Percentiles rank a stretch among this genome's conserved stretches.
Evolutionary conservation across 345 rosid genomes (phyloP).

Genomic region (Tarenaya hassleriana): DNA sequence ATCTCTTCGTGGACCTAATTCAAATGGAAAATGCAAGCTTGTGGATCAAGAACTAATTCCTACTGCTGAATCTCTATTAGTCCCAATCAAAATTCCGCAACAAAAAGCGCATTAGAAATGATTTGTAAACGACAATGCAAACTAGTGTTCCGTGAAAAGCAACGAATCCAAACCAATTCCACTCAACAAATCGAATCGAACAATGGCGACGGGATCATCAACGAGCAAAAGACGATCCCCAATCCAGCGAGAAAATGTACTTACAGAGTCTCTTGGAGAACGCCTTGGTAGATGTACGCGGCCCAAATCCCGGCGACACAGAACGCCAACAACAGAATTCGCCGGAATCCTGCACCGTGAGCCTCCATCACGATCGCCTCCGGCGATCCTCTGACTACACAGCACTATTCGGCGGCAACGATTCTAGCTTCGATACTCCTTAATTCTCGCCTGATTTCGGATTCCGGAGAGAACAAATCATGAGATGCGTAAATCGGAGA

Average conservation of each 20-base stretch:
- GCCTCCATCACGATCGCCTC: constrained; percentile 49
- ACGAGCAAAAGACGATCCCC: background rate
- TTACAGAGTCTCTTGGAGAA: constrained; percentile 92
- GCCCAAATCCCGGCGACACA: constrained; percentile 98
- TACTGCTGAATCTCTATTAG: constrained; percentile 3
- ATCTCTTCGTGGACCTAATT: constrained; percentile 82
- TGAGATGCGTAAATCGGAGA: constrained; percentile 14
- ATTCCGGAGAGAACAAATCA: constrained; percentile 13
- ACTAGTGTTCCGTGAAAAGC: background rate
- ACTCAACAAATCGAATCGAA: constrained; percentile 1
- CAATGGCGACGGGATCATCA: background rate
- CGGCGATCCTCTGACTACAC: background rate
- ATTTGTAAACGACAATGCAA: background rate
- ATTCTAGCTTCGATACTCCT: background rate
- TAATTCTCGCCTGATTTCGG: background rate
- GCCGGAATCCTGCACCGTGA: constrained; percentile 65
- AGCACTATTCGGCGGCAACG: constrained; percentile 1
- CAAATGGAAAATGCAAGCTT: background rate
- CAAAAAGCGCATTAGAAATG: constrained; percentile 4
- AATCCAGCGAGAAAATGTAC: constrained; percentile 17
- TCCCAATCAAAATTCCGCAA: constrained; percentile 1
- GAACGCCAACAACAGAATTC: constrained; percentile 56
- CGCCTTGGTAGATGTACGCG: constrained; percentile 92
- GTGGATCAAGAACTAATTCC: constrained; percentile 3
- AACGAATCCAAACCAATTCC: constrained; percentile 3